Evolutionary conservation across 345 rosid genomes (phyloP).

Genomic region (Arabis alpina): DNA sequence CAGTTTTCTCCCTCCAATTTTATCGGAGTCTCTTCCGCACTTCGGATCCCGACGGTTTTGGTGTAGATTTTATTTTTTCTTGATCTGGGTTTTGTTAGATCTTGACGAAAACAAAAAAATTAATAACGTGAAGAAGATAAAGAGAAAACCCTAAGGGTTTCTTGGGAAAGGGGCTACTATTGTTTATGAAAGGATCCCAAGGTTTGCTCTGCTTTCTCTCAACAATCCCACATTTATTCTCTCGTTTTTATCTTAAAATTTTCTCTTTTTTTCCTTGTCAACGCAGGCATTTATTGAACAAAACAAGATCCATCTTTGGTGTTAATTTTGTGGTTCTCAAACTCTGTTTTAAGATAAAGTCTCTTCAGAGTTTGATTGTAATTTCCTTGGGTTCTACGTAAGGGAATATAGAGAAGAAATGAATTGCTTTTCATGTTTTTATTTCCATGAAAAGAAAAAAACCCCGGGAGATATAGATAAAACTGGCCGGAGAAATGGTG

Average conservation of each 20-base stretch:
- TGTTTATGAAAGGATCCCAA: slow-evolving; percentile 26
- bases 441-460: slow-evolving; percentile 58
- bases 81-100: slow-evolving; percentile 32
- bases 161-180: slow-evolving; percentile 33
- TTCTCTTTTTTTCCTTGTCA: not conserved
- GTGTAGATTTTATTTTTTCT: slow-evolving; percentile 10
- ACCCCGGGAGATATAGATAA: slow-evolving; percentile 32
- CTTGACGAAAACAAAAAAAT: not conserved
- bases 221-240: not conserved
- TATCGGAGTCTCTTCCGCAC: slow-evolving; percentile 28
- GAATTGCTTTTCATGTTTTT: slow-evolving; percentile 85
- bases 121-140: slow-evolving; percentile 13
- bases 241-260: slow-evolving; percentile 12
- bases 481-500: slow-evolving; percentile 43
- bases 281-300: slow-evolving; percentile 28
- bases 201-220: slow-evolving; percentile 33
- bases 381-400: not conserved
- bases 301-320: slow-evolving; percentile 23
- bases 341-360: slow-evolving; percentile 19
- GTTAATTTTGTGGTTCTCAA: slow-evolving; percentile 11
- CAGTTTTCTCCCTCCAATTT: slow-evolving; percentile 33
- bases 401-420: slow-evolving; percentile 42
- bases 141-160: slow-evolving; percentile 38
- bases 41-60: slow-evolving; percentile 31
- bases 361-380: slow-evolving; percentile 5